A percentile compares a stretch with the other conserved stretches of the same genome.
Evolutionary conservation across 2,329 filamentous ascomycete species (phyloP).

Genomic region (Paraphaeosphaeria sporulosa): DNA sequence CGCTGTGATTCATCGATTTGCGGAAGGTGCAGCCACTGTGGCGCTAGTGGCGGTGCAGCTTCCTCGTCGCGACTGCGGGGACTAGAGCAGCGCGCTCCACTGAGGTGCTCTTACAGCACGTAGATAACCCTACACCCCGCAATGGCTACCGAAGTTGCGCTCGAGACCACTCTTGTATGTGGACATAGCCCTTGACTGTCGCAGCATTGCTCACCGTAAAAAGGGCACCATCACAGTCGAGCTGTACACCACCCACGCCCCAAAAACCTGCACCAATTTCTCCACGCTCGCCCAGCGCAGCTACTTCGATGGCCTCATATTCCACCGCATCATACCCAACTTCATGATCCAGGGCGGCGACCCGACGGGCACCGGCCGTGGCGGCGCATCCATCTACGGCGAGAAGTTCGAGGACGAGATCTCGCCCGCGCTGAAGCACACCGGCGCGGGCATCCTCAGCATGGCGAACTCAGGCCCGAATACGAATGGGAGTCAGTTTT

Average conservation of each 20-base stretch:
- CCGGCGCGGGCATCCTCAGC: slow-evolving; percentile 88
- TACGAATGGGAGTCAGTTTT: slow-evolving; percentile 96
- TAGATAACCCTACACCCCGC: slow-evolving; percentile 11
- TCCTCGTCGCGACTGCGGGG: slow-evolving; percentile 9
- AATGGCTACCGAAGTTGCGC: slow-evolving; percentile 70
- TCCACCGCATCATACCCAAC: slow-evolving; percentile 93
- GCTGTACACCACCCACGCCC: slow-evolving; percentile 88
- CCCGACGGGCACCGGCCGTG: slow-evolving; percentile 90
- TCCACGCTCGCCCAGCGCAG: slow-evolving; percentile 77
- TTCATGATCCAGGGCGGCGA: slow-evolving; percentile 98
- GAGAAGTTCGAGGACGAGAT: slow-evolving; percentile 97
- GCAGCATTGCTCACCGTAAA: slow-evolving; percentile 11
- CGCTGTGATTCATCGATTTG: slow-evolving; percentile 30
- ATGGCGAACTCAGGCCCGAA: slow-evolving; percentile 97
- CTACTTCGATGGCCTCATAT: slow-evolving; percentile 86
- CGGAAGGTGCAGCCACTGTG: slow-evolving; percentile 24
- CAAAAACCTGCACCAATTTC: slow-evolving; percentile 91
- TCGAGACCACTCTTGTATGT: slow-evolving; percentile 85
- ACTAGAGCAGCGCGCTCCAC: slow-evolving; percentile 29
- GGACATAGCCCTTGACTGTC: background rate
- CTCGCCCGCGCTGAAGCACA: slow-evolving; percentile 78
- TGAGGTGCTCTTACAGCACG: background rate
- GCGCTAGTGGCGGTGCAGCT: slow-evolving; percentile 22
- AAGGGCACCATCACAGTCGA: slow-evolving; percentile 86
- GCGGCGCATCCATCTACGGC: slow-evolving; percentile 88